Conservation (phyloP, 192 early-diverging fungal species). For the Gaertneriomyces sp. region DNA sequence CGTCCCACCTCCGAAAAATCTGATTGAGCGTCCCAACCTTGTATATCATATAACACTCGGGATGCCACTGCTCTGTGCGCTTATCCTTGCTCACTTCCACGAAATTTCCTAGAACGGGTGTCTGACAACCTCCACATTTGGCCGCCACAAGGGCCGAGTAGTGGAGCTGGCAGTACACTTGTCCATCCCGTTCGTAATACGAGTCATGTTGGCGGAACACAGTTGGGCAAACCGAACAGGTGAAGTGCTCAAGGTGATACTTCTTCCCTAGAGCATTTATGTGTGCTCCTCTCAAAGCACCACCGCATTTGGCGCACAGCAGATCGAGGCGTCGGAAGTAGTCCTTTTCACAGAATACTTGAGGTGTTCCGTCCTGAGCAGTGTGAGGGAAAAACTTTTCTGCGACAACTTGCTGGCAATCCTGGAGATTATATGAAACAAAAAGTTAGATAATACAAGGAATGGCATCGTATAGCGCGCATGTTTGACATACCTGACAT, state of each 20-base stretch:
- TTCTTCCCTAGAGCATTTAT: slow-evolving; percentile 90
- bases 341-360: slow-evolving; percentile 81
- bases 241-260: slow-evolving; percentile 98
- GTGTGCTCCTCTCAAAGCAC: slow-evolving; percentile 83
- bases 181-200: slow-evolving; percentile 91
- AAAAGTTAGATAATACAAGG: not conserved
- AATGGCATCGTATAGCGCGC: not conserved
- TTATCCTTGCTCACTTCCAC: slow-evolving; percentile 79
- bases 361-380: slow-evolving; percentile 49
- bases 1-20: not conserved
- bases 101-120: slow-evolving; percentile 93
- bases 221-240: slow-evolving; percentile 85
- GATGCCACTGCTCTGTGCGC: slow-evolving; percentile 91
- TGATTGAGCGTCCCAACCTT: slow-evolving; percentile 56
- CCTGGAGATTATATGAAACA: slow-evolving; percentile 42
- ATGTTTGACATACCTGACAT: slow-evolving; percentile 68
- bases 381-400: slow-evolving; percentile 81
- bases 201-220: slow-evolving; percentile 93
- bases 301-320: slow-evolving; percentile 81
- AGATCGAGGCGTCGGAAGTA: slow-evolving; percentile 82
- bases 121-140: slow-evolving; percentile 94
- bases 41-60: slow-evolving; percentile 99
- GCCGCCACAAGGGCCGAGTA: slow-evolving; percentile 87
- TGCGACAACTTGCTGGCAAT: slow-evolving; percentile 73
- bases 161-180: slow-evolving; percentile 92